Evolutionary conservation across 495 filamentous ascomycete species (phyloP).

Genomic region (Pyronema omphalodes): DNA sequence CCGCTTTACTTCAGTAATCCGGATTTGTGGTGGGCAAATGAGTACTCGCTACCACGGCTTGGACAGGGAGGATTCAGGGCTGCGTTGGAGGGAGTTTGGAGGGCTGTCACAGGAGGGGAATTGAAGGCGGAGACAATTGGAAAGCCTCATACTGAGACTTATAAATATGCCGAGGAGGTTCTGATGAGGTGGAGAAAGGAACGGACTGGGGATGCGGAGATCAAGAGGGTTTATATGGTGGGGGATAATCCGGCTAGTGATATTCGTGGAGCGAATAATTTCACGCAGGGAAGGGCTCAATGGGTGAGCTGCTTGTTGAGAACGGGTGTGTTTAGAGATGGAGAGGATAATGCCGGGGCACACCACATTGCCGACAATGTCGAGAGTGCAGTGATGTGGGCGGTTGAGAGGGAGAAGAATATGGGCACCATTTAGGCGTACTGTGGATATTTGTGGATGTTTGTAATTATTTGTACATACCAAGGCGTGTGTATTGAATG

Average conservation of each 20-base stretch:
- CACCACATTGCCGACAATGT: conserved; percentile 49
- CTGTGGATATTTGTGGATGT: too few relatives aligned
- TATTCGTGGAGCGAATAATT: conserved; percentile 74
- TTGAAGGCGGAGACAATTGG: conserved; percentile 55
- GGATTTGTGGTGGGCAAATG: conserved; percentile 73
- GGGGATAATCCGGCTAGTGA: conserved; percentile 91
- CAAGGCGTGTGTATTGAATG: too few relatives aligned
- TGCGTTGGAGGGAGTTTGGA: conserved; percentile 62
- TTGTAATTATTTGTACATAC: too few relatives aligned
- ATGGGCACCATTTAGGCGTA: too few relatives aligned
- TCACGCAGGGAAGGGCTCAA: conserved; percentile 40
- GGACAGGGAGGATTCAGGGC: conserved; percentile 85
- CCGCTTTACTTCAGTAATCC: conserved; percentile 73
- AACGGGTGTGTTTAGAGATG: conserved; percentile 60
- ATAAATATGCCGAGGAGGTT: conserved; percentile 62
- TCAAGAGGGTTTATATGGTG: conserved; percentile 80
- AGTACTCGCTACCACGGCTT: conserved; percentile 67
- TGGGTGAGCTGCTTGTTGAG: conserved; percentile 71
- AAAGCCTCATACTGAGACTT: conserved; percentile 63
- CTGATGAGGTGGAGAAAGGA: conserved; percentile 28
- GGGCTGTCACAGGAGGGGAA: conserved; percentile 47
- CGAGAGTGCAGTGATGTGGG: conserved; percentile 45
- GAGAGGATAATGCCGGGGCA: conserved; percentile 35
- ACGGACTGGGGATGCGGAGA: conserved; percentile 15
- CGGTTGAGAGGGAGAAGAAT: conserved; percentile 27